Percentiles rank a stretch among this genome's conserved stretches.
phyloP scores from a whole-genome alignment of 768 basidiomycete genomes.

The Xerocomellus dryophilus region DNA sequence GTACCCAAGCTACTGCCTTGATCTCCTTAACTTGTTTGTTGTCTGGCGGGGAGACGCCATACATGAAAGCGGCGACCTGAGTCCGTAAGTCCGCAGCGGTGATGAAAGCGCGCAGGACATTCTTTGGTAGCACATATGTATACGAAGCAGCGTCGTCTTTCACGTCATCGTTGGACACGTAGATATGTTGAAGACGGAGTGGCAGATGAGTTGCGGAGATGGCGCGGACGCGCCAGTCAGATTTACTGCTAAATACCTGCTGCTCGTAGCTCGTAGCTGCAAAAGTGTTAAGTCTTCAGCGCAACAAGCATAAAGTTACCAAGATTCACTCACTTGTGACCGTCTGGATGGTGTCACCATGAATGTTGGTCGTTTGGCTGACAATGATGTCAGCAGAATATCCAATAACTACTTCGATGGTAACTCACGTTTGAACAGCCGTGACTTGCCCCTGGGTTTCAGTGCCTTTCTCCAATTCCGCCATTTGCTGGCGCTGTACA shows the following conservation, averaged over 20 bases:
- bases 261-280: constrained; percentile 95
- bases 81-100: constrained; percentile 91
- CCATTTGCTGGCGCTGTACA: constrained; percentile 98
- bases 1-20: constrained; percentile 97
- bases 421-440: constrained; percentile 79
- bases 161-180: constrained; percentile 98
- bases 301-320: background rate
- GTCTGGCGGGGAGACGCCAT: constrained; percentile 89
- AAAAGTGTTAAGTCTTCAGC: constrained; percentile 3
- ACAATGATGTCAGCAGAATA: constrained; percentile 5
- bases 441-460: constrained; percentile 96
- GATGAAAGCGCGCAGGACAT: constrained; percentile 91
- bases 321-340: constrained; percentile 70
- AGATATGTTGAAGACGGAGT: constrained; percentile 95
- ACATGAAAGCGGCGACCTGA: constrained; percentile 92
- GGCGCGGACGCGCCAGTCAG: constrained; percentile 98
- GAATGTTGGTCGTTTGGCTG: constrained; percentile 94
- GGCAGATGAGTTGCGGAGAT: constrained; percentile 96
- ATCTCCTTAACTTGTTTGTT: constrained; percentile 99
- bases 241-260: constrained; percentile 98
- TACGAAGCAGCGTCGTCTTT: constrained; percentile 94
- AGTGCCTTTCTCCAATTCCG: constrained; percentile 93
- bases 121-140: constrained; percentile 97
- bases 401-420: background rate
- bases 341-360: constrained; percentile 93